Evolutionary conservation across 2,329 filamentous ascomycete genomes (phyloP).

Genomic region (Catunica adiposa): DNA sequence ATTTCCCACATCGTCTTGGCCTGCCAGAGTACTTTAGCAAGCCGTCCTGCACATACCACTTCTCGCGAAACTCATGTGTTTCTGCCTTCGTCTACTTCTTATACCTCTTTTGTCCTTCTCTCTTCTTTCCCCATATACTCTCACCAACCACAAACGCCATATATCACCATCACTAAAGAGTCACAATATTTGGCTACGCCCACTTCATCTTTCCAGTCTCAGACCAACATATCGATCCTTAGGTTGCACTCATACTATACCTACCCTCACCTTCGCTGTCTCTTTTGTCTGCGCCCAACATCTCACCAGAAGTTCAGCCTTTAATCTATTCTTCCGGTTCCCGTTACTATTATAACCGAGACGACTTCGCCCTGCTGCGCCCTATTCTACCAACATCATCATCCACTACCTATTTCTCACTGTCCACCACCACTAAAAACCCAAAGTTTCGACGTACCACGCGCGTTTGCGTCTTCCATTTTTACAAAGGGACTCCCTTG

Average conservation of each 20-base stretch:
- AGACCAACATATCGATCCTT: too few relatives aligned
- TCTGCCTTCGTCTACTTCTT: not conserved
- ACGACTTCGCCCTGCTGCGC: not conserved
- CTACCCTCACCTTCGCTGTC: not conserved
- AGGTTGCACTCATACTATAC: not conserved
- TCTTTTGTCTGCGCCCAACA: not conserved
- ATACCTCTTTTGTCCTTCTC: not conserved
- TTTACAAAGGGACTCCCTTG: not conserved
- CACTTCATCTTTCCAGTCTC: too few relatives aligned
- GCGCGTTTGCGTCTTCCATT: not conserved
- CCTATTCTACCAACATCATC: too few relatives aligned
- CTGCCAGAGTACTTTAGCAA: not conserved
- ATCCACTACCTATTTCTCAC: not conserved
- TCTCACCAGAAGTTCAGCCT: not conserved
- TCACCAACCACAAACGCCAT: too few relatives aligned
- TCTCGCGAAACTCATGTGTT: not conserved
- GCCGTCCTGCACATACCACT: not conserved
- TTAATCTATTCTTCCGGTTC: not conserved
- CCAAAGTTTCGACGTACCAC: not conserved
- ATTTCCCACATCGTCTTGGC: not conserved
- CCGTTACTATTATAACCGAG: not conserved
- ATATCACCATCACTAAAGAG: too few relatives aligned
- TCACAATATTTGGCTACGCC: too few relatives aligned
- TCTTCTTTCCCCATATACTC: not conserved
- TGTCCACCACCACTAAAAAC: not conserved